Evolutionary conservation across 202 grass and related monocot species (phyloP), one percentile per base, ranked within the genome.

Genomic region (Thinopyrum obtusiflorum): DNA sequence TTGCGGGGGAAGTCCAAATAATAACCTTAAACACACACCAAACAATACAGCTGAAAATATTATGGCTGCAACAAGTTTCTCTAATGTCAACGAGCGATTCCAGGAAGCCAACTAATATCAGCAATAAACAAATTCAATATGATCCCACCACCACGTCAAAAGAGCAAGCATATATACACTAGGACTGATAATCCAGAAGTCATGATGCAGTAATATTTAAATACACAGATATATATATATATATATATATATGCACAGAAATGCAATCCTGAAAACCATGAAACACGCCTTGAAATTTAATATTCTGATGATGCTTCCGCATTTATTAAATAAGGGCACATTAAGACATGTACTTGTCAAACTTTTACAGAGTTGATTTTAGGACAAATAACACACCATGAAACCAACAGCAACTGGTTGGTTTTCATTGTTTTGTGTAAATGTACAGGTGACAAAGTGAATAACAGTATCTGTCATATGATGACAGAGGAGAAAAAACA

Each of bases 11-110:
- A 69, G 36, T 80, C 36, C 26, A 62, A 80, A 76, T 7, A 23
- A 75, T 64, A 81, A 87, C 12, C 37, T 69, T 63, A 61, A 69
- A 40, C 46, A 84, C 21, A 80, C n/a, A 80, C 61, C 68, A 84
- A 67, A 28, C 11, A 35, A 90, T 68, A 84, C 1, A 77, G 78
- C 36, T 63, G 37, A 53, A 90, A 80, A 76, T 23, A 69, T 47
- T 49, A 63, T 14, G 46, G 4, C 53, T 81, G 79, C 64, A 65
- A 73, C 61, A 59, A 83, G 20, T 73, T 86, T 82, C 47, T 42
- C 18, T 29, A 73, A 74, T 68, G 65, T 1, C 35, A 73, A 70
- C 1, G 8, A 35, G 18, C 3, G 42, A n/a, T 83, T 86, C 32
- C 49, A 7, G 31, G 57, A 82, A 57, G 44, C 67, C 59, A 78